Conservation (phyloP, 495 filamentous ascomycete genomes). For the Penicillium macrosclerotiorum region DNA sequence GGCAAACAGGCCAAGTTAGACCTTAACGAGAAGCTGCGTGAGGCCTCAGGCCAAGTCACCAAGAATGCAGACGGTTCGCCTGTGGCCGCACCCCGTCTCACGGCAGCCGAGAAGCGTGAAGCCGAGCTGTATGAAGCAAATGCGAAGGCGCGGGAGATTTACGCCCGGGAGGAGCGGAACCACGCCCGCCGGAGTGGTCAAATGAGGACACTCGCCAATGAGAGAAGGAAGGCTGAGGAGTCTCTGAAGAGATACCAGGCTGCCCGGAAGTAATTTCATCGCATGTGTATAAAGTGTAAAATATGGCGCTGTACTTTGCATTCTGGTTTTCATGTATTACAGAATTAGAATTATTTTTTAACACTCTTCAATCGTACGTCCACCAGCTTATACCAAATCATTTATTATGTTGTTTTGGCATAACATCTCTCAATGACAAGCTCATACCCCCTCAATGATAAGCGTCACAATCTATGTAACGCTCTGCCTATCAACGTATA, state of each 20-base stretch:
- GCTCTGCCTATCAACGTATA: no score
- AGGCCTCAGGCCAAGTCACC: background rate
- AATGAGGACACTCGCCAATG: slow-evolving; percentile 11
- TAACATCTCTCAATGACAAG: no score
- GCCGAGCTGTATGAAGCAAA: slow-evolving; percentile 21
- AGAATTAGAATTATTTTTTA: slow-evolving; percentile 9
- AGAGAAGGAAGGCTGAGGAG: slow-evolving; percentile 17
- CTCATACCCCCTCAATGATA: no score
- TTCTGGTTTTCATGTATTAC: slow-evolving; percentile 20
- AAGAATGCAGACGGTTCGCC: slow-evolving; percentile 19
- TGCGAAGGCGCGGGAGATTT: slow-evolving; percentile 10
- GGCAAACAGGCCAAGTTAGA: background rate
- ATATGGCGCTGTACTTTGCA: slow-evolving; percentile 24
- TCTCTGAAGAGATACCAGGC: slow-evolving; percentile 11
- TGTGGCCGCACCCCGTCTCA: slow-evolving; percentile 18
- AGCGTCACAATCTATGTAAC: no score
- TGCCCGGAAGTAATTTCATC: slow-evolving; percentile 14
- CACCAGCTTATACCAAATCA: no score
- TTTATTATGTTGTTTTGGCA: no score
- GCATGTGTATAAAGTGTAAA: slow-evolving; percentile 28
- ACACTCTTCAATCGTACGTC: no score
- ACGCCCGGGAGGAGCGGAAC: slow-evolving; percentile 21
- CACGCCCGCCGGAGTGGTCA: slow-evolving; percentile 17
- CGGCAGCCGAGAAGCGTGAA: slow-evolving; percentile 10
- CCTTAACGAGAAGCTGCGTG: background rate